A percentile compares a stretch with the other conserved stretches of the same genome.
These are phyloP conservation scores for Fusarium concolor DNA, from an alignment of 2,329 filamentous ascomycete genomes.

Conservation along the genomic window DNA sequence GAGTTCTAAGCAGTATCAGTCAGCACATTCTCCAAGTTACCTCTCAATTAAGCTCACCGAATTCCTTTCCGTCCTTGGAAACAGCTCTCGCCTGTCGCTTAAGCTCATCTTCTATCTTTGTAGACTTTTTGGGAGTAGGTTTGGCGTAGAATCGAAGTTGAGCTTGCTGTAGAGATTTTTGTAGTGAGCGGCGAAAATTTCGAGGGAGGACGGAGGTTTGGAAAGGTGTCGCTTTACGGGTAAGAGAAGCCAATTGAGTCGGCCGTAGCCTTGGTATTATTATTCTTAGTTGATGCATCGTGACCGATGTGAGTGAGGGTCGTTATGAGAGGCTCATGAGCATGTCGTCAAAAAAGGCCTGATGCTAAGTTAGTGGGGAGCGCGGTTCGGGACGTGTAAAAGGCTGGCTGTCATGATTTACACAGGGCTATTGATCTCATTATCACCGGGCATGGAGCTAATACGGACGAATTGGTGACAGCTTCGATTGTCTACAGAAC, in stretches of 20 bases:
- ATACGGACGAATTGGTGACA: not conserved
- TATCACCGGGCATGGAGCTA: slow-evolving; percentile 1
- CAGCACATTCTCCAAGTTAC: too few relatives aligned
- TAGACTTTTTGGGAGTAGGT: slow-evolving; percentile 24
- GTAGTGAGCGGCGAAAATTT: slow-evolving; percentile 36
- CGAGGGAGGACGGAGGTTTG: slow-evolving; percentile 22
- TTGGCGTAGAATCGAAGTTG: slow-evolving; percentile 45
- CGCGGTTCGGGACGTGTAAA: not conserved
- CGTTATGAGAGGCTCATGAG: slow-evolving; percentile 17
- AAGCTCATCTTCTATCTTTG: slow-evolving; percentile 43
- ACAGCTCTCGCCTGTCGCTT: slow-evolving; percentile 46
- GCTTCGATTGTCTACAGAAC: slow-evolving; percentile 7
- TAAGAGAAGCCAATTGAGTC: slow-evolving; percentile 22
- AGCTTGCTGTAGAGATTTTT: slow-evolving; percentile 42
- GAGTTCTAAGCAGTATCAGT: slow-evolving; percentile 54
- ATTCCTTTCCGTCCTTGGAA: slow-evolving; percentile 33
- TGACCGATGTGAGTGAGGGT: slow-evolving; percentile 7
- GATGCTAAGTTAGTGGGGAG: slow-evolving; percentile 14
- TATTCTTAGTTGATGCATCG: slow-evolving; percentile 41
- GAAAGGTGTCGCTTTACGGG: not conserved
- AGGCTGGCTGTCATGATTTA: slow-evolving; percentile 1
- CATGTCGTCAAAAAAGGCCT: slow-evolving; percentile 25
- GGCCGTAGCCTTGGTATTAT: slow-evolving; percentile 35
- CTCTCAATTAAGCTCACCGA: slow-evolving; percentile 18
- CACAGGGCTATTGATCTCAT: not conserved